Evolutionary conservation across 805 yeast species (phyloP).

Genomic region (Saccharomycopsis sp.): DNA sequence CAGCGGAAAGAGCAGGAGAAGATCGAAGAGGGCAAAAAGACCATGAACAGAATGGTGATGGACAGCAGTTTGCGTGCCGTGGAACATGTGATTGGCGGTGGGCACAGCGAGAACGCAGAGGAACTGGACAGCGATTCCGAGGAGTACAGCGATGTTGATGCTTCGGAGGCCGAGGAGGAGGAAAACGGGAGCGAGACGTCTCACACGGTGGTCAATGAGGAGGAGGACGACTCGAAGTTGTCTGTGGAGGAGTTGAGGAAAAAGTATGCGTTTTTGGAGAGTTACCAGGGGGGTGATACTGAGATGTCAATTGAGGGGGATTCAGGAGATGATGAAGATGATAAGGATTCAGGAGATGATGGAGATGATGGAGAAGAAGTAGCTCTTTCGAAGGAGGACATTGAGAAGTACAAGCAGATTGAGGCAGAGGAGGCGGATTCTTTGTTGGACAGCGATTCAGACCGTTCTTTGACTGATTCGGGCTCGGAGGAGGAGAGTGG

Average conservation of each 20-base stretch:
- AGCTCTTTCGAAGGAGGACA: slow-evolving; percentile 19
- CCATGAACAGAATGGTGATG: slow-evolving; percentile 21
- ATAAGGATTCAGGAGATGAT: background rate
- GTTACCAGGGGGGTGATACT: slow-evolving; percentile 7
- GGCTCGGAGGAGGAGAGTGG: slow-evolving; percentile 22
- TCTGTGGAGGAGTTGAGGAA: slow-evolving; percentile 38
- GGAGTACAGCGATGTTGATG: slow-evolving; percentile 7
- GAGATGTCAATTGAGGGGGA: slow-evolving; percentile 7
- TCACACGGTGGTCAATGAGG: slow-evolving; percentile 28
- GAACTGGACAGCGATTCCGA: slow-evolving; percentile 20
- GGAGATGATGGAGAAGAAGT: slow-evolving; percentile 10
- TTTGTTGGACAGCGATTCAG: slow-evolving; percentile 23
- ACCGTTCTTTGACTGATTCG: slow-evolving; percentile 16
- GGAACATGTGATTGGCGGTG: slow-evolving; percentile 24
- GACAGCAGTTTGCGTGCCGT: slow-evolving; percentile 37
- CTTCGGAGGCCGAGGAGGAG: no score
- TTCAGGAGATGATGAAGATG: slow-evolving; percentile 21
- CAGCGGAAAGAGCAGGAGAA: slow-evolving; percentile 15
- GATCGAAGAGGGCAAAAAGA: slow-evolving; percentile 20
- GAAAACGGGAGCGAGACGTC: slow-evolving; percentile 25
- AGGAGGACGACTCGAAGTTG: slow-evolving; percentile 32
- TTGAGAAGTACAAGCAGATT: slow-evolving; percentile 18
- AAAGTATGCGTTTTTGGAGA: slow-evolving; percentile 33
- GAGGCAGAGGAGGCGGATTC: slow-evolving; percentile 15
- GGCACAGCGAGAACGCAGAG: slow-evolving; percentile 22